Evolutionary conservation across 2,329 filamentous ascomycete species (phyloP), one percentile per base, ranked within the genome.

Genomic region (Colletotrichum trifolii): DNA sequence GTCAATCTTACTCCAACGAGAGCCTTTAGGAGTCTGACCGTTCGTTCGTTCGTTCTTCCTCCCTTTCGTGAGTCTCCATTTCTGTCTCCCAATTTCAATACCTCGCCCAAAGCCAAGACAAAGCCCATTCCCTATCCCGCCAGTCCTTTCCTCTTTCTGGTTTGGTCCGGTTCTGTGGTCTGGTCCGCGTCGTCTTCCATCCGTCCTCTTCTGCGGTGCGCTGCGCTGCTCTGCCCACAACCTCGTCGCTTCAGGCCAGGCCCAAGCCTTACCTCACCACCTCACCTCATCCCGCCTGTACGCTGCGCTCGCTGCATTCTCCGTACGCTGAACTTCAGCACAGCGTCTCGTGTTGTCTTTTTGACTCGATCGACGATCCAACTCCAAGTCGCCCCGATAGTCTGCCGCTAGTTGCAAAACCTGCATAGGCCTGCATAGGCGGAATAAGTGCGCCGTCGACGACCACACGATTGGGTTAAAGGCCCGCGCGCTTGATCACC

Each of bases 1-100:
- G 66, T 67, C 69, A 70, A 70, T 60, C 67, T 71, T 64, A 67
- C 64, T 67, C 43, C 53, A 53, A 66, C 64, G 46, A 66, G 46
- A 66, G 33, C 40, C 53, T 42, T 15, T 52, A 47, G 40, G 47
- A 56, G 58, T 66, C 63, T 63, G 59, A 66, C 59, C 62, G 62
- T 57, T 49, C 46, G 54, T 36, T 57, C 43, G 46, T 39, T 60
- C 50, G 46, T 48, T 60, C 50, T 55, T 35, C 47, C 58, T 55
- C 50, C 13, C 25, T 25, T 25, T 25, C 25, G 25, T 25, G 25
- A 25, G 25, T 25, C 25, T 25, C 25, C 25, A 25, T 25, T 25
- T 25, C 25, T 25, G 25, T 25, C 25, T 25, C 25, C 25, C 25
- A 25, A 25, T 25, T 25, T 25, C 49, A 33, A n/a, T 64, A 10